These are phyloP conservation scores for Yamadazyma sp. DNA, from an alignment of 1,139 yeast species.

Conservation along the genomic window DNA sequence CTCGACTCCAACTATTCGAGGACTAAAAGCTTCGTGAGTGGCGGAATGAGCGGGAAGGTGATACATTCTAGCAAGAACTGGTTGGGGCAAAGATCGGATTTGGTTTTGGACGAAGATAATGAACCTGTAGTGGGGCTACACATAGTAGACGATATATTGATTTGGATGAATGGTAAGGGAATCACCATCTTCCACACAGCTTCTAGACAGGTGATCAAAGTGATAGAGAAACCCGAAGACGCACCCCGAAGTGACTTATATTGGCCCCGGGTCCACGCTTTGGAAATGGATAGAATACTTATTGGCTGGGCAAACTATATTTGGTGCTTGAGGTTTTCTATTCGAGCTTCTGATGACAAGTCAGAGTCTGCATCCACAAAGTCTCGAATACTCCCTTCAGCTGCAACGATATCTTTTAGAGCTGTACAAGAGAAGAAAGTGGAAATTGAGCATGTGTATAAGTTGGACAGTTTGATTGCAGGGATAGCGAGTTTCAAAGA, in stretches of 20 bases:
- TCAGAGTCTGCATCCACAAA: conserved; percentile 22
- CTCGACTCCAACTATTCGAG: conserved; percentile 67
- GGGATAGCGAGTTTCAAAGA: conserved; percentile 77
- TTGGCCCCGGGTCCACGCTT: conserved; percentile 74
- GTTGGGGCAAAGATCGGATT: conserved; percentile 80
- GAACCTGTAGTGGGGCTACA: conserved; percentile 76
- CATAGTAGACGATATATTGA: conserved; percentile 57
- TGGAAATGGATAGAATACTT: conserved; percentile 66
- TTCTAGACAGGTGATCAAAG: conserved; percentile 44
- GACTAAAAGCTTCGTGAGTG: conserved; percentile 70
- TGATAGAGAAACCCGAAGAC: conserved; percentile 57
- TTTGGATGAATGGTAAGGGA: conserved; percentile 89
- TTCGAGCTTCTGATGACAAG: conserved; percentile 19
- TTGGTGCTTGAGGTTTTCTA: conserved; percentile 65
- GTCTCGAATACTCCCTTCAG: conserved; percentile 54
- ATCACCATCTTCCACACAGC: conserved; percentile 58
- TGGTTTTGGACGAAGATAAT: conserved; percentile 55
- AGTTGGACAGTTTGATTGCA: conserved; percentile 64
- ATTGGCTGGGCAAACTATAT: conserved; percentile 84
- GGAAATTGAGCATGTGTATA: conserved; percentile 54
- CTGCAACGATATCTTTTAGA: conserved; percentile 63
- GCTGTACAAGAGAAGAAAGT: conserved; percentile 57
- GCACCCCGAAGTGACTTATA: conserved; percentile 77
- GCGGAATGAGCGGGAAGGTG: conserved; percentile 90
- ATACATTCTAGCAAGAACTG: conserved; percentile 75